A percentile compares a stretch with the other conserved stretches of the same genome.
Conservation (phyloP, 768 basidiomycete species). For the Clathrus columnatus region DNA sequence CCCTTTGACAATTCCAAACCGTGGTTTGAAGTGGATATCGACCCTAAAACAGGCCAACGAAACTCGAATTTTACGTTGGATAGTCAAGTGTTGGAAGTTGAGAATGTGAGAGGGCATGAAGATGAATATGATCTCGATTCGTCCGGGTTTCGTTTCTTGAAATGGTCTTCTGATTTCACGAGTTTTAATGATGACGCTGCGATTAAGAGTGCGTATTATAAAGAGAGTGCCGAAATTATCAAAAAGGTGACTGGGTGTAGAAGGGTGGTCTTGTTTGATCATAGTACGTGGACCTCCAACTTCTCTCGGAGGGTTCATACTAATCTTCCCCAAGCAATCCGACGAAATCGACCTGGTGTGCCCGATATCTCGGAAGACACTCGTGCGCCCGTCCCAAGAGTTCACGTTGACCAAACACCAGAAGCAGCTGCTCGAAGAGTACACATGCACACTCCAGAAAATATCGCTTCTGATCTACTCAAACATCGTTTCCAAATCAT, state of each 20-base stretch:
- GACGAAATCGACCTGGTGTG: slow-evolving; percentile 31
- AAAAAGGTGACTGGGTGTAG: slow-evolving; percentile 33
- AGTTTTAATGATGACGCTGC: slow-evolving; percentile 28
- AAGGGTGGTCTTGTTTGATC: slow-evolving; percentile 33
- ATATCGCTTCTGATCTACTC: slow-evolving; percentile 36
- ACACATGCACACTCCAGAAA: slow-evolving; percentile 39
- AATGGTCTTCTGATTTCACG: slow-evolving; percentile 15
- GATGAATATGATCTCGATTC: slow-evolving; percentile 23
- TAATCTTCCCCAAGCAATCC: slow-evolving; percentile 29
- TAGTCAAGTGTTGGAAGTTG: slow-evolving; percentile 13
- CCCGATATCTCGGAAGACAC: slow-evolving; percentile 28
- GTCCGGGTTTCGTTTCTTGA: slow-evolving; percentile 37
- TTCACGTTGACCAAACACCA: slow-evolving; percentile 47
- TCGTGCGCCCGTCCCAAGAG: slow-evolving; percentile 32
- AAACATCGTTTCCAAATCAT: slow-evolving; percentile 47
- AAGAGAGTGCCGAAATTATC: slow-evolving; percentile 29
- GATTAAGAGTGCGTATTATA: slow-evolving; percentile 31
- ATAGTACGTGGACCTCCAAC: slow-evolving; percentile 22
- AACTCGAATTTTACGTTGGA: slow-evolving; percentile 29
- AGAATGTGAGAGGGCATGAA: slow-evolving; percentile 29
- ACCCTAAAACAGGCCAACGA: slow-evolving; percentile 27
- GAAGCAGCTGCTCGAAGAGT: slow-evolving; percentile 37
- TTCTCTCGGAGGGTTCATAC: neutral
- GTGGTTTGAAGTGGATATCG: slow-evolving; percentile 28
- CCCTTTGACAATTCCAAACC: slow-evolving; percentile 33